Conservation (phyloP, 1,284 basidiomycete genomes). For the Ganoderma resinaceum region DNA sequence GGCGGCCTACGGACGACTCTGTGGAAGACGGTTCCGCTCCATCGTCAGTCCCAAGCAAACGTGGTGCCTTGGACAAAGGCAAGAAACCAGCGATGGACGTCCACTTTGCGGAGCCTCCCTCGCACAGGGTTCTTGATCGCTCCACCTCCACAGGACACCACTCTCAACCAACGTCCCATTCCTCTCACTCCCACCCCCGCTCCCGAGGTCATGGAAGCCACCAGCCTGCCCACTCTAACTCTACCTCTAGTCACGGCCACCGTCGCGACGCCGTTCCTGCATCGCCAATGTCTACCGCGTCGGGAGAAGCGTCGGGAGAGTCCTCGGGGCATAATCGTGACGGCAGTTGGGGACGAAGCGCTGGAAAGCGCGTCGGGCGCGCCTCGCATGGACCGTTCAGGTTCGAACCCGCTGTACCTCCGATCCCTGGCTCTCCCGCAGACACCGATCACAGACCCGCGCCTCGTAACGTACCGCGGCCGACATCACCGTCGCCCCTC, state of each 20-base stretch:
- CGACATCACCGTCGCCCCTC: slow-evolving; percentile 20
- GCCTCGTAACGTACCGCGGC: slow-evolving; percentile 14
- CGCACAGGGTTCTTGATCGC: slow-evolving; percentile 15
- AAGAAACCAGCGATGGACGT: slow-evolving; percentile 30
- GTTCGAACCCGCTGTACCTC: slow-evolving; percentile 51
- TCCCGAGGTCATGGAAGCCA: slow-evolving; percentile 4
- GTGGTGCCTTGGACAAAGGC: slow-evolving; percentile 18
- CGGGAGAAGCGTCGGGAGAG: slow-evolving; percentile 37
- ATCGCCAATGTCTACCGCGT: slow-evolving; percentile 39
- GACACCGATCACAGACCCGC: slow-evolving; percentile 32
- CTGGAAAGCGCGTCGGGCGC: slow-evolving; percentile 36
- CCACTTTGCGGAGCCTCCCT: slow-evolving; percentile 27
- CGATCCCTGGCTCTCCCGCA: slow-evolving; percentile 46
- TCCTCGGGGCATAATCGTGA: slow-evolving; percentile 31
- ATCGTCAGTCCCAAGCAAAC: slow-evolving; percentile 14
- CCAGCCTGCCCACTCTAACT: slow-evolving; percentile 19
- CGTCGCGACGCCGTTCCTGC: slow-evolving; percentile 32
- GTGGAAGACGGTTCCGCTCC: slow-evolving; percentile 13
- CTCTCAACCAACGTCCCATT: slow-evolving; percentile 9
- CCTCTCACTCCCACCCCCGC: slow-evolving; percentile 10
- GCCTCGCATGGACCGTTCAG: slow-evolving; percentile 45
- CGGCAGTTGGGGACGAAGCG: slow-evolving; percentile 38
- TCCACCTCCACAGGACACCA: slow-evolving; percentile 16
- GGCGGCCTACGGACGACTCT: slow-evolving; percentile 21
- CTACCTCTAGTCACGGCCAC: slow-evolving; percentile 16